Base-by-base conservation (phyloP, 768 basidiomycete genomes). In the Punctularia strigosozonata region DNA sequence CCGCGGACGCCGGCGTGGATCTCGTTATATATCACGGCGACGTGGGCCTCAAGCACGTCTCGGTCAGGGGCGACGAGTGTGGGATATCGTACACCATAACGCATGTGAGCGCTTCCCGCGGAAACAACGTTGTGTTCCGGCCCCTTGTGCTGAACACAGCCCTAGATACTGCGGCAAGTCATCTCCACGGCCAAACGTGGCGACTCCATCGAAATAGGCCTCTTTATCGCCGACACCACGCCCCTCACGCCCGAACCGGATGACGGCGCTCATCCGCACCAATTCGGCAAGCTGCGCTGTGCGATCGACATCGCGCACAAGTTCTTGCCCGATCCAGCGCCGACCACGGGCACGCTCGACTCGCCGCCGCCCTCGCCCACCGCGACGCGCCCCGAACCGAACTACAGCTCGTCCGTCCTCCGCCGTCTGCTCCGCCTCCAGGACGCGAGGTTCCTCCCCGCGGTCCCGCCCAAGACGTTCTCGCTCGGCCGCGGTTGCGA, bases 21-120 rank as follows among this genome's bases (percentile, higher is more conserved):
- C 63, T 97, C 46, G 88, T 94, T 14, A 62, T 95, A 10, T 92
- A 81, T 55, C 90, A 97, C 50, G 84, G 80, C 15, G 90, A 94
- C 54, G 78, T 83, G 17, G 81, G 80, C 17, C 68, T 95, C 67
- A 85, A 84, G 62, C 87, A 91, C 47, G 70, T 90, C 36, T 78
- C 75, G 41, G 89, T 94, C 12, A 74, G 66, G 48, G 89, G 87
- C 15, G 84, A 89, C 48, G 91, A 90, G 51, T 80, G 77, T 50
- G 89, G 80, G 6, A 64, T 94, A 43, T 76, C 76, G 26, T 92
- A 82, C 62, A 73, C 78, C 2, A 57, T 95, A 41, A 77, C 78
- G 26, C 83, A 91, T 68, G 92, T 94, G 63, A 66, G 88, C 69
- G 37, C 25, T 24, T 6, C 26, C 37, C 19, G 28, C 41, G 23